These are phyloP conservation scores for Camellia oleifera DNA, from an alignment of 179 eudicot species.

Conservation along the genomic window DNA sequence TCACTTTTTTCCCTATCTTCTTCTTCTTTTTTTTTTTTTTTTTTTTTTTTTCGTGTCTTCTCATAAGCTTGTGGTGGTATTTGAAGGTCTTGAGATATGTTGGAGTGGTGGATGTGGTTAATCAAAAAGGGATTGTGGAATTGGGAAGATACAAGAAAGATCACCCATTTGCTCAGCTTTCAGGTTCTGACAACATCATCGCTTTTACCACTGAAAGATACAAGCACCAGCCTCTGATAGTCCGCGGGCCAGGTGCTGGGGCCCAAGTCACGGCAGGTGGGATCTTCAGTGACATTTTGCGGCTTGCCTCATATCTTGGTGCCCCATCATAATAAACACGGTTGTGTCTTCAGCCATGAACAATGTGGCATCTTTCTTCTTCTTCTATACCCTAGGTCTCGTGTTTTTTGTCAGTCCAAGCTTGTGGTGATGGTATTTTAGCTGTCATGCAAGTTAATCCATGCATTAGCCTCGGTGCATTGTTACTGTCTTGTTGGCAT, in stretches of 20 bases:
- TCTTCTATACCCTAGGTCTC: neutral
- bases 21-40: neutral
- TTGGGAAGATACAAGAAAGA: constrained; percentile 82
- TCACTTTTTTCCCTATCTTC: neutral
- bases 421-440: neutral
- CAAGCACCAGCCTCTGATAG: constrained; percentile 81
- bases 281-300: constrained; percentile 85
- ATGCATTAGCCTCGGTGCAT: neutral
- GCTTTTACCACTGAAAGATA: constrained; percentile 84
- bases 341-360: neutral
- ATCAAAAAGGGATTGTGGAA: constrained; percentile 64
- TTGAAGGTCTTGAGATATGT: constrained; percentile 88
- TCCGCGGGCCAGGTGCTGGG: constrained; percentile 99
- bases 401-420: neutral
- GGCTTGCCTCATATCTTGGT: constrained; percentile 91
- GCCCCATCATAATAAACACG: constrained; percentile 56
- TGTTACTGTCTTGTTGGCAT: neutral
- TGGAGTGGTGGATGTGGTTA: constrained; percentile 82
- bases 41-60: neutral
- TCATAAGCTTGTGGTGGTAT: constrained; percentile 14
- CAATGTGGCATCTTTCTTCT: neutral
- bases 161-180: constrained; percentile 95
- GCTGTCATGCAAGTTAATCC: neutral
- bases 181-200: constrained; percentile 93
- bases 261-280: constrained; percentile 98